Evolutionary conservation across 306 rosid genomes (phyloP).

Genomic region (Pyrus communis): DNA sequence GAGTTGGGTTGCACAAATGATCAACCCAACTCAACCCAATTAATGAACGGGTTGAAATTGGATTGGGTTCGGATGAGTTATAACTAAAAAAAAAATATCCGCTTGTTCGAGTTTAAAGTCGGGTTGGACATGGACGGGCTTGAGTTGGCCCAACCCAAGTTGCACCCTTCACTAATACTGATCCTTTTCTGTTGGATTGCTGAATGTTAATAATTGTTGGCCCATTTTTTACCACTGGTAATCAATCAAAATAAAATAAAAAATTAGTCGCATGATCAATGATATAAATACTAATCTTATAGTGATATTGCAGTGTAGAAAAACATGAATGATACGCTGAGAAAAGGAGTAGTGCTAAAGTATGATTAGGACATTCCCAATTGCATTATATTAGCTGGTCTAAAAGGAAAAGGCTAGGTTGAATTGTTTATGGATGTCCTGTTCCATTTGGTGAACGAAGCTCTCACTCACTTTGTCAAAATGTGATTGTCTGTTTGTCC

Average conservation of each 20-base stretch:
- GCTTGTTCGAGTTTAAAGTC: too few species aligned
- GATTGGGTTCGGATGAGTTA: too few species aligned
- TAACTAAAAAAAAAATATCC: too few species aligned
- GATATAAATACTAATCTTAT: background rate
- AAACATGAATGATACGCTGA: background rate
- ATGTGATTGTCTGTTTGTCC: constrained; percentile 9
- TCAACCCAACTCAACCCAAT: too few species aligned
- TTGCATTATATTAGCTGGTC: background rate
- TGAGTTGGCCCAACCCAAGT: too few species aligned
- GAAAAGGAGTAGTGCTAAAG: background rate
- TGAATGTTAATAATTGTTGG: background rate
- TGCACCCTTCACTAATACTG: background rate
- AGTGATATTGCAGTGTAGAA: background rate
- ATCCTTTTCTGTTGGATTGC: background rate
- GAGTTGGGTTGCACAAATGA: too few species aligned
- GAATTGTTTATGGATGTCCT: background rate
- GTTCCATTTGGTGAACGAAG: background rate
- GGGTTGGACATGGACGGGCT: too few species aligned
- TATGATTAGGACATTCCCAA: background rate
- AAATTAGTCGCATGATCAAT: background rate
- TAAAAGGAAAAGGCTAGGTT: background rate
- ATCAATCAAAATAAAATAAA: background rate
- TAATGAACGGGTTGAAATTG: too few species aligned
- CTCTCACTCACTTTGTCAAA: constrained; percentile 1
- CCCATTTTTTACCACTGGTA: background rate